These are phyloP conservation scores for Vanilla planifolia DNA, from an alignment of 106 monocot genomes.

Conservation along the genomic window DNA sequence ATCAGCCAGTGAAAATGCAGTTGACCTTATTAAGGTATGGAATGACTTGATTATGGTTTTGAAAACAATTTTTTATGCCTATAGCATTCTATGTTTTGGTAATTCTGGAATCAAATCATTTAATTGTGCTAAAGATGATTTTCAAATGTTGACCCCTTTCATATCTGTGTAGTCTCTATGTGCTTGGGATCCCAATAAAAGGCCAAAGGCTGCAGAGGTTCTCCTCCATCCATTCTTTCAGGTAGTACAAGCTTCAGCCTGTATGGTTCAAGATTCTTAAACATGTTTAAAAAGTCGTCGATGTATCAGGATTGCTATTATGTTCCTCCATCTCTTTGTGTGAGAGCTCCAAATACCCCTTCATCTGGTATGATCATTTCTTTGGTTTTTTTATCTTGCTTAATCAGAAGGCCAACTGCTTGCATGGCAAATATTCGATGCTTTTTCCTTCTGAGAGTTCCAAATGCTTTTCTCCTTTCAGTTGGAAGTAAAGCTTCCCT, in stretches of 20 bases:
- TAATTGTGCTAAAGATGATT: background rate
- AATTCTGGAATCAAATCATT: background rate
- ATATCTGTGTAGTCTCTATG: slow-evolving; percentile 34
- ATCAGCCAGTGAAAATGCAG: slow-evolving; percentile 44
- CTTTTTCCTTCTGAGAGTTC: background rate
- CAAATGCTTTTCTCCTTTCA: slow-evolving; percentile 6
- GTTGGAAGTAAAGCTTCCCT: slow-evolving; percentile 24
- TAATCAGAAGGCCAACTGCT: too few species aligned
- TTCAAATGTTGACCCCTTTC: background rate
- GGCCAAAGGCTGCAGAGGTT: slow-evolving; percentile 34
- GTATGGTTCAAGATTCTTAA: background rate
- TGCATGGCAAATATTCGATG: too few species aligned
- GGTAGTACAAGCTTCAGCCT: slow-evolving; percentile 2
- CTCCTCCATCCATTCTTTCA: slow-evolving; percentile 46
- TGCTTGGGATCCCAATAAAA: slow-evolving; percentile 43
- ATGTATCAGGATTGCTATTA: slow-evolving; percentile 33
- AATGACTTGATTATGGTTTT: background rate
- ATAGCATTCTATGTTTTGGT: background rate
- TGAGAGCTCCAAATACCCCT: slow-evolving; percentile 30
- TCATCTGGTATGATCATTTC: slow-evolving; percentile 39
- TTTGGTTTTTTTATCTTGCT: background rate
- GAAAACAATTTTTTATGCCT: background rate
- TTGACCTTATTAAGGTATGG: slow-evolving; percentile 41
- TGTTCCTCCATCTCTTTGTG: slow-evolving; percentile 42
- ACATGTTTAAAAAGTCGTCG: background rate